Percentiles rank a stretch among this genome's conserved stretches.
Evolutionary conservation across 352 stramenopile species (phyloP).

Genomic region (Pythium volutum): DNA sequence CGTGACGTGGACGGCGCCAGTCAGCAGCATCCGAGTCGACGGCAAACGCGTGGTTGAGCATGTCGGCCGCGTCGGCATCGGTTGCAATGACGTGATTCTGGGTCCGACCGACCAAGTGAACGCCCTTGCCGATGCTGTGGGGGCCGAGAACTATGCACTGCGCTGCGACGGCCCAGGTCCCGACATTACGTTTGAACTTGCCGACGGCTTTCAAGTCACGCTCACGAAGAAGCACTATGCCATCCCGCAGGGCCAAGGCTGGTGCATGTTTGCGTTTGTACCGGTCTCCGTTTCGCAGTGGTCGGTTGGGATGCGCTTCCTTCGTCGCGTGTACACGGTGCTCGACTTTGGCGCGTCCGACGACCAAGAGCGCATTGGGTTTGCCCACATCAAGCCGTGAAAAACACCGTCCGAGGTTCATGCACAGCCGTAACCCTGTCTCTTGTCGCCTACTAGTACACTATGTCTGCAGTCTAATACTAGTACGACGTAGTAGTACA

Average conservation of each 20-base stretch:
- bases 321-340: constrained; percentile 16
- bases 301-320: constrained; percentile 3
- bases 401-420: too few relatives aligned
- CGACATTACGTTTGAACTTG: constrained; percentile 15
- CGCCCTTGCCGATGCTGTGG: constrained; percentile 10
- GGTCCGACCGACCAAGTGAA: constrained; percentile 12
- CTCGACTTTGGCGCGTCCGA: constrained; percentile 19
- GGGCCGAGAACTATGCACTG: constrained; percentile 10
- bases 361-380: constrained; percentile 9
- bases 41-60: constrained; percentile 1
- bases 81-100: not conserved
- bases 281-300: not conserved
- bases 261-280: constrained; percentile 6
- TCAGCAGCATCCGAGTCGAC: constrained; percentile 3
- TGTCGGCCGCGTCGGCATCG: not conserved
- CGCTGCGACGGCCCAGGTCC: constrained; percentile 13
- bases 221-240: constrained; percentile 21
- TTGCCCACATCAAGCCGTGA: constrained; percentile 8
- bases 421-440: too few relatives aligned
- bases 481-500: too few relatives aligned
- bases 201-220: constrained; percentile 5
- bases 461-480: too few relatives aligned
- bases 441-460: too few relatives aligned
- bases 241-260: constrained; percentile 3
- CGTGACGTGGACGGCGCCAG: not conserved